Base-by-base conservation (phyloP, 805 yeast species). In the Lipomyces kockii region DNA sequence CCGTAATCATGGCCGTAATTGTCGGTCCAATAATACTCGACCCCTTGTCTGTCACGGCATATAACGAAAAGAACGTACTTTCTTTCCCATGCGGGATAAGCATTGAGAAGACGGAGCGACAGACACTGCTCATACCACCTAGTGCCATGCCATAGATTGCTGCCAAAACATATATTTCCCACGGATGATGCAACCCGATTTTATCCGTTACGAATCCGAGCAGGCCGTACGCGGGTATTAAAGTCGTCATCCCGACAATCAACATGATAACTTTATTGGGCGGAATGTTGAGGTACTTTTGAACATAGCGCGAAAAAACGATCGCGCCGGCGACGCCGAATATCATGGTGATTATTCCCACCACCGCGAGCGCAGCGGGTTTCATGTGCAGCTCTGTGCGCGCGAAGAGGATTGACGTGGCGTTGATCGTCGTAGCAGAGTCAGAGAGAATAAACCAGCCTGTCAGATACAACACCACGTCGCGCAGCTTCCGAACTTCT, bases 381-480 rank as follows among this genome's bases (percentile, higher is more conserved):
- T 85, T 79, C 95, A 90, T 90, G 53, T 83, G 80, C 32, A 90
- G 78, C 68, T 89, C 89, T 0, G 90, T 85, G 62, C 87, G 86
- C 1, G 95, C 91, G 78, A 90, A 90, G 51, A 90, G 75, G 37
- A 90, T 86, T 0, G 95, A 94, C 0, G 95, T 88, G 0, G 92
- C 87, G 75, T 89, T 90, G 64, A 90, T 89, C 0, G 95, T 90
- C 0, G 93, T 89, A 11, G 89, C 79, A 0, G 92, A 87, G 74
- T 90, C 96, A 25, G 91, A 86, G 2, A 90, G 80, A 56, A 90
- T 83, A 72, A 90, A 90, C 96, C 96, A 90, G 0, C 91, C 92
- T 0, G 85, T 59, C 9, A 90, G 78, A 71, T 88, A 90, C 12
- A 85, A 82, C n/a, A 85, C 80, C 22, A 90, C 90, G 72, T 90